Evolutionary conservation across 2,329 filamentous ascomycete genomes (phyloP).

Genomic region (Aspergillus hiratsukae): DNA sequence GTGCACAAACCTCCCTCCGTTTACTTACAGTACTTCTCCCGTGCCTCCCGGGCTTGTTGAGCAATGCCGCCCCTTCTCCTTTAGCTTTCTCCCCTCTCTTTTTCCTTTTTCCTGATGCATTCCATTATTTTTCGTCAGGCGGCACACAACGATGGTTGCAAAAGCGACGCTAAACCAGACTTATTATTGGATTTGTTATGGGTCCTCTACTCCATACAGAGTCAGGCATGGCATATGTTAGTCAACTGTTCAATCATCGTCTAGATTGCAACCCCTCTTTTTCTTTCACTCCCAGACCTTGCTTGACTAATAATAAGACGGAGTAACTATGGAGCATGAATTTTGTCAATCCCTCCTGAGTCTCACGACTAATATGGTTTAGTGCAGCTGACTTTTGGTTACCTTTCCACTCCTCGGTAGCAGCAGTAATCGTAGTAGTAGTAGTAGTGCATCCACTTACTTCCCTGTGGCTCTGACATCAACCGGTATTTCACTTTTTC

Average conservation of each 20-base stretch:
- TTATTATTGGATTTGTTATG: conserved; percentile 36
- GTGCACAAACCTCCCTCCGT: conserved; percentile 22
- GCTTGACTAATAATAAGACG: neutral
- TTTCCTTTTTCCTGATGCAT: conserved; percentile 1
- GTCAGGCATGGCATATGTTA: conserved; percentile 8
- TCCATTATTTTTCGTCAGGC: conserved; percentile 6
- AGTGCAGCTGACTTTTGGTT: conserved; percentile 15
- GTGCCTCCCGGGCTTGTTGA: conserved; percentile 18
- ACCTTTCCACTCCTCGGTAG: conserved; percentile 15
- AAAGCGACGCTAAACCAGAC: conserved; percentile 26
- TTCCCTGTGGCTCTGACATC: conserved; percentile 33
- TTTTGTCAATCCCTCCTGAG: neutral
- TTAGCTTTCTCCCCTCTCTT: conserved; percentile 7
- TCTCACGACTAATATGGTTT: neutral
- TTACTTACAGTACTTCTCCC: conserved; percentile 7
- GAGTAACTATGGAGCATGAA: neutral
- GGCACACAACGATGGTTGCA: conserved; percentile 24
- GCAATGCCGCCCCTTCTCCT: conserved; percentile 23
- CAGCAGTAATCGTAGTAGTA: neutral
- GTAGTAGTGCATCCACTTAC: conserved; percentile 26
- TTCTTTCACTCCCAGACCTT: neutral
- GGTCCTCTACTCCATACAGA: conserved; percentile 17
- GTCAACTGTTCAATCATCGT: conserved; percentile 8
- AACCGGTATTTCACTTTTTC: conserved; percentile 29
- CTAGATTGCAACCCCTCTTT: conserved; percentile 11